Evolutionary conservation across 2,329 filamentous ascomycete species (phyloP), one percentile per base, ranked within the genome.

Genomic region (Beauveria bassiana): DNA sequence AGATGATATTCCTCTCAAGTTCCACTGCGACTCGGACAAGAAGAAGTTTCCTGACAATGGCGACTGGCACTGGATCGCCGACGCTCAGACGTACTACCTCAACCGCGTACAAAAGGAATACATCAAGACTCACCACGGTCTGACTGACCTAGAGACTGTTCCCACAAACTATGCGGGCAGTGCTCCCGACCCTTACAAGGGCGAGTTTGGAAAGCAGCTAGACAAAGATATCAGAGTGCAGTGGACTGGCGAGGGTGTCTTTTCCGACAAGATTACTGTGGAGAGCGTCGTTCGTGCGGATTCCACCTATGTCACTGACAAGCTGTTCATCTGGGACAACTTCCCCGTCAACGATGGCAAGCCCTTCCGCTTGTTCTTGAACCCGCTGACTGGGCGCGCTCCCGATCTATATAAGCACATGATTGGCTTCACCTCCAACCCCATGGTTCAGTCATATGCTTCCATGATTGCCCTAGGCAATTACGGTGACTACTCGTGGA

Each of bases 291-390:
- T 55, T 5, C 56, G 56, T 7, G 62, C 64, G 16, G 57, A 46
- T 31, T 10, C 61, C 2, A 63, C 50, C n/a, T 64, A 65, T 28
- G 62, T 61, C 40, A 65, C 62, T 12, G 60, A 63, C 55, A 63
- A 65, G 40, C 64, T 65, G 8, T 65, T 60, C 52, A 61, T 65
- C 38, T 65, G 64, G 64, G 64, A 65, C 56, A 65, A 65, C 57
- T 63, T 65, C 42, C 64, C 64, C 24, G 62, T 65, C 42, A 65
- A 65, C 52, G 64, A 65, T 52, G 47, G 40, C 59, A 61, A 59
- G 26, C 57, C 58, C 24, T 10, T 40, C 2, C 64, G 64, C 14
- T 57, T 65, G 47, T 65, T 65, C 59, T 49, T 65, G 43, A 65
- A 65, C 38, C 64, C 64, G 14, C 56, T 65, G 5, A 62, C 59